Evolutionary conservation across 2,329 filamentous ascomycete species (phyloP).

Genomic region (Aspergillus carbonarius): DNA sequence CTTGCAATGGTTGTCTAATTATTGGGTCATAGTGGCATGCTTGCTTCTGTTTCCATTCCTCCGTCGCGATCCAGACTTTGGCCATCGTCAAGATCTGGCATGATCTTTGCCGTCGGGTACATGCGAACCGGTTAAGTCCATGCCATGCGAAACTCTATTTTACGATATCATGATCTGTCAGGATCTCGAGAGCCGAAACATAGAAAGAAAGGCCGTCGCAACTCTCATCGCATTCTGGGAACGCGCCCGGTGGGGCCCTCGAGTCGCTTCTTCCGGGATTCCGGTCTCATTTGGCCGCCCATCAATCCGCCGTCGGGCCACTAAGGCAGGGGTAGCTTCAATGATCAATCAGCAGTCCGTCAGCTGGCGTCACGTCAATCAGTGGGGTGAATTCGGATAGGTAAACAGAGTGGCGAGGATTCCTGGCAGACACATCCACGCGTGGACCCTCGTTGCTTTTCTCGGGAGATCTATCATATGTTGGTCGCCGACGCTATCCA

Average conservation of each 20-base stretch:
- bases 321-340: constrained; percentile 21
- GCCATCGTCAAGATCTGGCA: neutral
- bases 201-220: neutral
- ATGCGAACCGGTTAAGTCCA: neutral
- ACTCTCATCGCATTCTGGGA: neutral
- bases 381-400: neutral
- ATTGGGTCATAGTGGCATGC: neutral
- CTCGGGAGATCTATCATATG: neutral
- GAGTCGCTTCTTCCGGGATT: constrained; percentile 15
- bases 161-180: constrained; percentile 1
- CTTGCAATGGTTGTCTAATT: neutral
- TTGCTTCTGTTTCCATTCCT: neutral
- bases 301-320: constrained; percentile 12
- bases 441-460: neutral
- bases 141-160: neutral
- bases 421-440: neutral
- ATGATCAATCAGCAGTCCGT: constrained; percentile 5
- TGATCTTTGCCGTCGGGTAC: neutral
- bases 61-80: neutral
- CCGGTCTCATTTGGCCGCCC: constrained; percentile 22
- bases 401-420: neutral
- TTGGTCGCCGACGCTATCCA: neutral
- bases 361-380: constrained; percentile 7
- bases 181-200: neutral
- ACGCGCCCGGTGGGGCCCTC: constrained; percentile 7